Percentiles rank a stretch among this genome's conserved stretches.
Conservation (phyloP, 768 basidiomycete species). For the Termitomyces sp. region DNA sequence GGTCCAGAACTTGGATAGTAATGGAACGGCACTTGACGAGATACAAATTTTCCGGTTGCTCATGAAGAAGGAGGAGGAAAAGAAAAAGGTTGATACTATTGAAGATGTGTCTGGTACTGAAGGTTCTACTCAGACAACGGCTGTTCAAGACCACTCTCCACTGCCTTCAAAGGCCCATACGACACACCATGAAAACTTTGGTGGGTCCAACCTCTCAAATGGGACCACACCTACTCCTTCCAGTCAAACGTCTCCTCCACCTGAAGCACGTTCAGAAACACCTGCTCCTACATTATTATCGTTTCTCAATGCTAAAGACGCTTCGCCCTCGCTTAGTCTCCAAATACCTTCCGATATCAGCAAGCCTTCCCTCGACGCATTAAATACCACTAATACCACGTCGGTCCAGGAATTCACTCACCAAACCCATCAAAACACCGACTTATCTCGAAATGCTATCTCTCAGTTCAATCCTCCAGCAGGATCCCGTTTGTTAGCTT, state of each 20-base stretch:
- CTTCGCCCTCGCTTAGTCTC: not conserved
- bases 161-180: not conserved
- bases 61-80: slow-evolving; percentile 74
- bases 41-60: slow-evolving; percentile 79
- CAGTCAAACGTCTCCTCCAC: slow-evolving; percentile 1
- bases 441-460: slow-evolving; percentile 7
- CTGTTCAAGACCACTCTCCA: not conserved
- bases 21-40: slow-evolving; percentile 58
- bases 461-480: slow-evolving; percentile 40
- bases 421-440: slow-evolving; percentile 5
- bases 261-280: slow-evolving; percentile 2
- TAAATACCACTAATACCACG: not conserved
- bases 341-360: not conserved
- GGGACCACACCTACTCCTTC: slow-evolving; percentile 2
- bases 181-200: not conserved
- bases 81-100: slow-evolving; percentile 26
- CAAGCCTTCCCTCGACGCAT: not conserved
- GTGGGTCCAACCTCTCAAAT: not conserved
- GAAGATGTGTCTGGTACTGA: slow-evolving; percentile 1
- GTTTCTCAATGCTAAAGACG: slow-evolving; percentile 7
- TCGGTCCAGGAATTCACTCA: not conserved
- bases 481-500: slow-evolving; percentile 46
- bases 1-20: slow-evolving; percentile 14
- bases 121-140: not conserved
- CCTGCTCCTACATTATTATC: slow-evolving; percentile 6